Evolutionary conservation across 768 basidiomycete species (phyloP), one percentile per base, ranked within the genome.

Genomic region (Boletus fagicola): DNA sequence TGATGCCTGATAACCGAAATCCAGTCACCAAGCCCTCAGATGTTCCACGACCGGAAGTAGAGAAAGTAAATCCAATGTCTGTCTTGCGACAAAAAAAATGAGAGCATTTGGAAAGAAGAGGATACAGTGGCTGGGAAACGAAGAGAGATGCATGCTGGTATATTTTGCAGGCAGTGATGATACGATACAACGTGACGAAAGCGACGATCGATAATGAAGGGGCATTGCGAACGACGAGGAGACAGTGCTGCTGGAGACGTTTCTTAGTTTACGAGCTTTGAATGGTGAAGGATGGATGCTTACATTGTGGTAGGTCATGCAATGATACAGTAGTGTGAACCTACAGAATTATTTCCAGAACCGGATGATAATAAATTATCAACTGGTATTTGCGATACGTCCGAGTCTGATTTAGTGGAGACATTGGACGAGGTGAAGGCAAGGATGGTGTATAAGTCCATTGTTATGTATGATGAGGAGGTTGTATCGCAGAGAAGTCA

Each of bases 331-430:
- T 11, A n/a, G n/a, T n/a, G n/a, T n/a, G n/a, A n/a, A n/a, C n/a
- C n/a, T n/a, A n/a, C n/a, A n/a, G n/a, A n/a, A n/a, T n/a, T n/a
- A n/a, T n/a, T n/a, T n/a, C n/a, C n/a, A n/a, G n/a, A n/a, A n/a
- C n/a, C n/a, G n/a, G n/a, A n/a, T n/a, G n/a, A n/a, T n/a, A n/a
- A n/a, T n/a, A n/a, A n/a, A n/a, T n/a, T n/a, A n/a, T 49, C 20
- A 18, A 24, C 48, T 35, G 33, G 48, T 36, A 49, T 22, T 22
- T 49, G 22, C 3, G 35, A 22, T 16, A 10, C 9, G 22, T 7
- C 24, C 20, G 80, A 83, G 60, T 91, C 89, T 65, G 62, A 60
- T 30, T 45, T 51, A 22, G 26, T 22, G 11, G 59, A 38, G 35
- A n/a, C 33, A 3, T 45, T 13, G 30, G 56, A 35, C n/a, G 49